These are phyloP conservation scores for Strigomonas galati DNA, from an alignment of 208 protist species.

Conservation along the genomic window DNA sequence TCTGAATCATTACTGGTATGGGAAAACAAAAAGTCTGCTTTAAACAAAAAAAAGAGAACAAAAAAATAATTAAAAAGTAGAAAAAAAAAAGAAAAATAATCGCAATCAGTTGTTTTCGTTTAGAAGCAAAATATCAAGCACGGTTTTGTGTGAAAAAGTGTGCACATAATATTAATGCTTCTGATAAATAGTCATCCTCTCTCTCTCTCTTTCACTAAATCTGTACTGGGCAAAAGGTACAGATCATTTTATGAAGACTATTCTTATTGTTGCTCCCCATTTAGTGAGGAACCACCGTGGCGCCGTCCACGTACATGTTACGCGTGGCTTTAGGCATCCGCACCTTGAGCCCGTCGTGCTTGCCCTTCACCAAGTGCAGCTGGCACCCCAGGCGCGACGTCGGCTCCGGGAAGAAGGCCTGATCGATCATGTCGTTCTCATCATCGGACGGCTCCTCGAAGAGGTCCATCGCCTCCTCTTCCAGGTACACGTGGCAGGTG, in stretches of 20 bases:
- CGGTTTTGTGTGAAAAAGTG: too few relatives aligned
- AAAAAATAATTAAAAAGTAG: too few relatives aligned
- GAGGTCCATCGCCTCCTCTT: constrained; percentile 79
- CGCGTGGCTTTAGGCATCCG: constrained; percentile 80
- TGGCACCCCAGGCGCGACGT: constrained; percentile 89
- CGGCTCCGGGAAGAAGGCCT: constrained; percentile 83
- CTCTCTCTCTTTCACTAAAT: background rate
- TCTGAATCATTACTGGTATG: too few relatives aligned
- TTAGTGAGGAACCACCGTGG: constrained; percentile 73
- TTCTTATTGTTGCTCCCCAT: too few relatives aligned
- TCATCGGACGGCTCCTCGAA: constrained; percentile 93
- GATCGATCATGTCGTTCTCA: constrained; percentile 92
- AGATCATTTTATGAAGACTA: too few relatives aligned
- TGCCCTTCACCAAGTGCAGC: constrained; percentile 56
- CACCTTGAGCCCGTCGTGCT: constrained; percentile 78
- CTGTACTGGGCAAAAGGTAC: background rate
- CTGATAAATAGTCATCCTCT: too few relatives aligned
- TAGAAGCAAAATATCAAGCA: too few relatives aligned
- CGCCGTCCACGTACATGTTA: constrained; percentile 93
- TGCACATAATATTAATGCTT: too few relatives aligned
- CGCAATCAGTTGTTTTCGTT: too few relatives aligned
- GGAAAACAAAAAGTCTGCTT: too few relatives aligned
- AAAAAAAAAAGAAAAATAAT: too few relatives aligned
- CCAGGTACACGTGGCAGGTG: constrained; percentile 97
- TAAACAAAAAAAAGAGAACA: too few relatives aligned